These are phyloP conservation scores for Rostrohypoxylon terebratum DNA, from an alignment of 495 filamentous ascomycete species.

Conservation along the genomic window DNA sequence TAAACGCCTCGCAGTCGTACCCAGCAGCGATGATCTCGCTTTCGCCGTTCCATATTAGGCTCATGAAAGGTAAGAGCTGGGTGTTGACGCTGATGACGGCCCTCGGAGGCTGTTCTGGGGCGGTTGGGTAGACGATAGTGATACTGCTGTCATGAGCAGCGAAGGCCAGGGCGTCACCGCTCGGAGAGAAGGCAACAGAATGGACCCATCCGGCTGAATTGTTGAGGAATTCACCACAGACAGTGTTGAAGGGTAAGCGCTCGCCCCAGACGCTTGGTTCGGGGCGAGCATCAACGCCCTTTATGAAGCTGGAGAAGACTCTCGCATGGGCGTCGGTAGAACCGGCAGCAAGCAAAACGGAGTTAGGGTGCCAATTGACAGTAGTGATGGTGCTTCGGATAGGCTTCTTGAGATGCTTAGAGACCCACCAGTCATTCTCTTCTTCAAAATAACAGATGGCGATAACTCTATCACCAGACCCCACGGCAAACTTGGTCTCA, in stretches of 20 bases:
- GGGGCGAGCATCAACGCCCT: conserved; percentile 88
- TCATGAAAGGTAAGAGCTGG: conserved; percentile 89
- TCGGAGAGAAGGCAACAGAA: conserved; percentile 88
- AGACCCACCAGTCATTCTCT: conserved; percentile 99
- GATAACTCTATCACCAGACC: conserved; percentile 93
- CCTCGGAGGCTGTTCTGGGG: conserved; percentile 87
- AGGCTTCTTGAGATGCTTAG: conserved; percentile 98
- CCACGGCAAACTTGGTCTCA: conserved; percentile 96
- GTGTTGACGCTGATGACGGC: conserved; percentile 90
- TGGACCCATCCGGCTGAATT: conserved; percentile 98
- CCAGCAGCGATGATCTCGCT: conserved; percentile 95
- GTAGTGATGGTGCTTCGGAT: conserved; percentile 96
- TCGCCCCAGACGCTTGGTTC: conserved; percentile 95
- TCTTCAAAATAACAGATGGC: conserved; percentile 99
- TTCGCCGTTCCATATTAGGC: conserved; percentile 91
- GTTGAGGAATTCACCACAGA: conserved; percentile 95
- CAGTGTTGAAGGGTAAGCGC: conserved; percentile 94
- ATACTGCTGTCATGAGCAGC: conserved; percentile 94
- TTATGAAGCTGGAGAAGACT: conserved; percentile 95
- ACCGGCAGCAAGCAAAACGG: conserved; percentile 90
- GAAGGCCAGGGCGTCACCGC: conserved; percentile 90
- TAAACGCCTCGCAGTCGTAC: conserved; percentile 95
- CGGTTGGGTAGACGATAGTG: conserved; percentile 94
- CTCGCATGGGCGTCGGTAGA: conserved; percentile 97
- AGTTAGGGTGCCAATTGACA: conserved; percentile 96